phyloP scores from a whole-genome alignment of 306 rosid genomes.

The Cicer cuneatum region DNA sequence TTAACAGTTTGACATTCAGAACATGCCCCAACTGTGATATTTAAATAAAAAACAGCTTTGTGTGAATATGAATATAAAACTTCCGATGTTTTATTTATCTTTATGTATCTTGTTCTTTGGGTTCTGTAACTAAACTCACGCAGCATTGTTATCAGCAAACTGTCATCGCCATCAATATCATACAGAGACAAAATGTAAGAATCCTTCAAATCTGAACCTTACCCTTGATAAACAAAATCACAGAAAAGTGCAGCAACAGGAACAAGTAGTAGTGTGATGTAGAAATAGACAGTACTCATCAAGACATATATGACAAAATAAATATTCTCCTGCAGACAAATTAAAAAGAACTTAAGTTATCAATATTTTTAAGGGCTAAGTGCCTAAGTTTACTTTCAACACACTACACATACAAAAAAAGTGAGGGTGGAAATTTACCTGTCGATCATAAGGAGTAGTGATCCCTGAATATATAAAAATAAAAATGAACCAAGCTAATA shows the following conservation, averaged over 20 bases:
- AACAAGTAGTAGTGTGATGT: constrained; percentile 73
- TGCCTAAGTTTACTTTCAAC: constrained; percentile 27
- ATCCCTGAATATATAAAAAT: constrained; percentile 75
- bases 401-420: not conserved
- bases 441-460: constrained; percentile 66
- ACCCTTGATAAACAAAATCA: constrained; percentile 93
- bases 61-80: constrained; percentile 5
- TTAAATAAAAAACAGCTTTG: constrained; percentile 14
- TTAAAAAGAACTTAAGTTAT: constrained; percentile 31
- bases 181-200: constrained; percentile 8
- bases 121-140: constrained; percentile 10
- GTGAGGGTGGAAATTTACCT: constrained; percentile 56
- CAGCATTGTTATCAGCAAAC: not conserved
- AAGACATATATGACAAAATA: constrained; percentile 81
- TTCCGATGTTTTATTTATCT: not conserved
- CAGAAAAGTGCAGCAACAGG: constrained; percentile 86
- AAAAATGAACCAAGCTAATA: constrained; percentile 87
- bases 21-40: constrained; percentile 14
- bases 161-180: constrained; percentile 30
- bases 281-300: constrained; percentile 91
- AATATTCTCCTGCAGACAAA: constrained; percentile 78
- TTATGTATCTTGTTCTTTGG: constrained; percentile 8
- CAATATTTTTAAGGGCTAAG: constrained; percentile 6
- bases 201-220: constrained; percentile 45
- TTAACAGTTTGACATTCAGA: constrained; percentile 13